Evolutionary conservation across 805 yeast species (phyloP).

Genomic region (Candida morakotiae): DNA sequence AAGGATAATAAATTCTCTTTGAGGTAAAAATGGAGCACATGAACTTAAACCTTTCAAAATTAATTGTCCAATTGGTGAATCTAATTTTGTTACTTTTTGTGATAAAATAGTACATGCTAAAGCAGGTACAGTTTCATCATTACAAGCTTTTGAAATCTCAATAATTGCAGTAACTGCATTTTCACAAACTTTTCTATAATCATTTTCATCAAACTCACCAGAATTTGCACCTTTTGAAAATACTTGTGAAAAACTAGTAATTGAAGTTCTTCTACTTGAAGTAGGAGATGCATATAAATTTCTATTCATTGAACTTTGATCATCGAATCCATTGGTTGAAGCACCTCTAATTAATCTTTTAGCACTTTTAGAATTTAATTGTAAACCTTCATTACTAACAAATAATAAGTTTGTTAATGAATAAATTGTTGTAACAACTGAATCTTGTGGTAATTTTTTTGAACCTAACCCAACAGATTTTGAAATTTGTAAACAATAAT

Average conservation of each 20-base stretch:
- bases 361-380: constrained; percentile 20
- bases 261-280: constrained; percentile 10
- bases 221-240: constrained; percentile 5
- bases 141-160: constrained; percentile 60
- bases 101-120: constrained; percentile 77
- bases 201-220: constrained; percentile 23
- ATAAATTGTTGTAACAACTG: constrained; percentile 79
- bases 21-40: constrained; percentile 58
- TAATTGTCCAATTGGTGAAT: constrained; percentile 49
- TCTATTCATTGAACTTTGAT: constrained; percentile 2
- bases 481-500: constrained; percentile 51
- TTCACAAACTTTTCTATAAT: constrained; percentile 42
- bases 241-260: constrained; percentile 7
- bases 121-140: constrained; percentile 69
- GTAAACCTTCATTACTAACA: constrained; percentile 42
- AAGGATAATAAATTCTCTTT: constrained; percentile 64
- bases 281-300: constrained; percentile 3
- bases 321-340: constrained; percentile 3
- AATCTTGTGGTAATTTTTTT: constrained; percentile 69
- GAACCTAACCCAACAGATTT: constrained; percentile 62
- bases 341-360: constrained; percentile 17
- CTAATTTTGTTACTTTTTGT: constrained; percentile 58
- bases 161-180: constrained; percentile 69
- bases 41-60: constrained; percentile 60
- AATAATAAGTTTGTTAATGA: constrained; percentile 73